Evolutionary conservation across 768 basidiomycete genomes (phyloP), one percentile per base, ranked within the genome.

Genomic region (Mycena vulgaris): DNA sequence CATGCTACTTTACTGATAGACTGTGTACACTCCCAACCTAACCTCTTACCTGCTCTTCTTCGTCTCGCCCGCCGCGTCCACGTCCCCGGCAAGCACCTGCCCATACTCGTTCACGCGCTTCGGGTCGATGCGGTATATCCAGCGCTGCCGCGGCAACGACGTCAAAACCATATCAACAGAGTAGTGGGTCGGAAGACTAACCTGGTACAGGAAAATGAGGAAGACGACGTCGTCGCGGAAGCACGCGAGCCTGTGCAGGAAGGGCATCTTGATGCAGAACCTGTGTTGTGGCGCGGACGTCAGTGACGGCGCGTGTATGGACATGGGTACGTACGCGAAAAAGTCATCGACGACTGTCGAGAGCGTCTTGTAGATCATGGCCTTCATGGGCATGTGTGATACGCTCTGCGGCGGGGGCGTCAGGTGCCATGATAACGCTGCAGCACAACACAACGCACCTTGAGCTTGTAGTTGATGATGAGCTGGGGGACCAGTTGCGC

Each of bases 341-440:
- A 97, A 89, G 80, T 98, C 96, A 82, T 97, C 97, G 51, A 97
- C 93, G 55, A 95, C 93, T 1, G 92, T 95, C 51, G 95, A 93
- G 67, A 97, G 85, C 2, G 94, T 91, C 84, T 97, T 98, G 87
- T 96, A 97, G 74, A 96, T 92, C 95, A 99, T 96, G 5, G 97
- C 94, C 80, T 97, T 98, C 93, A 98, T 97, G 23, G 97, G 97
- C 93, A 99, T 96, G 79, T 99, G 97, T 51, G 97, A 93, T 39
- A 98, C 96, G 79, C 93, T 95, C 93, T 96, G 83, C 62, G 42
- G 21, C 17, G 52, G 45, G 37, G 63, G 23, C 31, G 25, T 52
- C 30, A 19, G 63, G 57, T 37, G 69, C 19, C n/a, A n/a, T n/a
- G n/a, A n/a, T n/a, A n/a, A 23, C 65, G 49, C 63, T 69, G 63